Evolutionary conservation across 768 basidiomycete genomes (phyloP).

Genomic region (Pleurotus giganteus): DNA sequence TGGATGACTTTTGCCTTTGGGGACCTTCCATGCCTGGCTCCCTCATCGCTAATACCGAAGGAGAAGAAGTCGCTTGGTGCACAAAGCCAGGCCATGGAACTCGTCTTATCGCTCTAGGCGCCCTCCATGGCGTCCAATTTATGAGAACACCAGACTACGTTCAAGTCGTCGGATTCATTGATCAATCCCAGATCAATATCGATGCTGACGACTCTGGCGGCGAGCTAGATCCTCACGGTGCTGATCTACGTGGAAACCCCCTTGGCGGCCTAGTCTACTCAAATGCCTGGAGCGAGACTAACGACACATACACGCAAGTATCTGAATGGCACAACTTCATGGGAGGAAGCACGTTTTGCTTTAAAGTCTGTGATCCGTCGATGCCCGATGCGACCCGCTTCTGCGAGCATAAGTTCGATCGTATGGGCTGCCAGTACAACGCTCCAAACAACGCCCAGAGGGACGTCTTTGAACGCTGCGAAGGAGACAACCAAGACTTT

Average conservation of each 20-base stretch:
- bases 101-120: conserved; percentile 57
- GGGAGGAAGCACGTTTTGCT: conserved; percentile 49
- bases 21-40: conserved; percentile 44
- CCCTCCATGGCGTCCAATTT: conserved; percentile 55
- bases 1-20: conserved; percentile 67
- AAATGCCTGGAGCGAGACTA: conserved; percentile 34
- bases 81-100: conserved; percentile 61
- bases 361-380: conserved; percentile 57
- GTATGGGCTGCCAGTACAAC: conserved; percentile 59
- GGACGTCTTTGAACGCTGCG: conserved; percentile 33
- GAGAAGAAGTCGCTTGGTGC: conserved; percentile 66
- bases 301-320: conserved; percentile 34
- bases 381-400: conserved; percentile 36
- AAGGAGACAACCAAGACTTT: conserved; percentile 28
- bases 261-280: conserved; percentile 72
- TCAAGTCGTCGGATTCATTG: conserved; percentile 53
- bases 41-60: conserved; percentile 56
- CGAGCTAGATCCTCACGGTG: conserved; percentile 70
- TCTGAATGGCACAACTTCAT: conserved; percentile 61
- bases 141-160: conserved; percentile 52
- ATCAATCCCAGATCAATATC: conserved; percentile 57
- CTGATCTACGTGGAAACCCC: conserved; percentile 37
- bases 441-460: conserved; percentile 51
- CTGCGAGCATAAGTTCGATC: conserved; percentile 63
- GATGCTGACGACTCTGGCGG: conserved; percentile 54